Base-by-base conservation (phyloP, 345 rosid genomes). In the Lepidium africanum region DNA sequence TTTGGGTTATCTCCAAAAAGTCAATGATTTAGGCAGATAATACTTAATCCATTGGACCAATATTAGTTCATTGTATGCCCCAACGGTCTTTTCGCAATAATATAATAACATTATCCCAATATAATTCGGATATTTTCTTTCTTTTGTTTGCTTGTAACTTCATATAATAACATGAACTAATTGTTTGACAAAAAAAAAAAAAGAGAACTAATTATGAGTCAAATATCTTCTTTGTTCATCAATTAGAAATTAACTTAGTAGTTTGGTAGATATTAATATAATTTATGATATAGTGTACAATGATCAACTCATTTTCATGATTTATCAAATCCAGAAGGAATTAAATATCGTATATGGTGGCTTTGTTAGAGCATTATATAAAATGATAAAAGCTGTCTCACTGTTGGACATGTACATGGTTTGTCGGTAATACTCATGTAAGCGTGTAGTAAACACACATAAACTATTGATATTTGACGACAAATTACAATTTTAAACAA, bases 341-440 rank as follows among this genome's bases (percentile, higher is more conserved):
- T 56, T 14, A 59, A 37, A 30, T 37, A 57, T 56, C 3, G 43
- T 48, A 32, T 57, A 38, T 47, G 46, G 51, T 56, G 65, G 76
- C n/a, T 57, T n/a, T 39, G 16, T 30, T 56, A 72, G 46, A 65
- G 25, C 59, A 48, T 30, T 30, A 56, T 57, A 30, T 39, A 48
- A 65, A 70, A 30, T 57, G 71, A 65, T 40, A 39, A 57, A 48
- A 46, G 76, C 76, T 72, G 76, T 65, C 59, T 65, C 71, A 57
- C 35, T 56, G 60, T 23, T 56, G 66, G 52, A 57, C 52, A 48
- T 57, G 36, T 30, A 65, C 71, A 65, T 72, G 66, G 49, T 65
- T 72, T 72, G 76, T 72, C 76, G 71, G 76, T 65, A 30, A 47
- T 49, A 40, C 12, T 36, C 30, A 33, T 72, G 53, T 32, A 59